A percentile compares a stretch with the other conserved stretches of the same genome.
phyloP scores from a whole-genome alignment of 176 grass and related monocot species.

The Hordeum marinum region DNA sequence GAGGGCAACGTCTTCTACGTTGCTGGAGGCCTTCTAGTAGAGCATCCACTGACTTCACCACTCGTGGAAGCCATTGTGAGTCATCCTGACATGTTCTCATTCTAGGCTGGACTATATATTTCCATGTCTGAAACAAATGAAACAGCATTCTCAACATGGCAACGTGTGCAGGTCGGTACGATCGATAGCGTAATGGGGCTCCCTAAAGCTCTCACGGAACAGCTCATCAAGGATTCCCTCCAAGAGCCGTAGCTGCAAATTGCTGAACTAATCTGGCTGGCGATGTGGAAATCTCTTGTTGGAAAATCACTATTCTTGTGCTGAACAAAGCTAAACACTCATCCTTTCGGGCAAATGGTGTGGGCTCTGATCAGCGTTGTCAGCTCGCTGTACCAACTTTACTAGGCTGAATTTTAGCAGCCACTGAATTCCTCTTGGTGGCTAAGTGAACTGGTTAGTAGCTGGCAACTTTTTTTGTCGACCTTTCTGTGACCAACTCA shows the following conservation, averaged over 20 bases:
- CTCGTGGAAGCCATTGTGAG: constrained; percentile 93
- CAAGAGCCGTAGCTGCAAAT: constrained; percentile 26
- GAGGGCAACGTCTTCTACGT: constrained; percentile 92
- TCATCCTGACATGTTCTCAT: constrained; percentile 14
- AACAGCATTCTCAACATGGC: not conserved
- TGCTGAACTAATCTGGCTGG: constrained; percentile 1
- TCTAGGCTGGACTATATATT: not conserved
- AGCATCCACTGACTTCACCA: constrained; percentile 87
- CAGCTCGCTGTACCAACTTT: not conserved
- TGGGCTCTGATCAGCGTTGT: not conserved
- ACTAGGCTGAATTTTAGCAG: not conserved
- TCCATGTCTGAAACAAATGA: not conserved
- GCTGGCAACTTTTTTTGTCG: not conserved
- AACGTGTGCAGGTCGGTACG: constrained; percentile 60
- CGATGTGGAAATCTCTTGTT: not conserved
- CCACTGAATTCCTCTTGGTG: not conserved
- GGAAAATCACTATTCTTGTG: not conserved
- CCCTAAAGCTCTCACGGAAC: constrained; percentile 79
- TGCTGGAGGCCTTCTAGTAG: constrained; percentile 86
- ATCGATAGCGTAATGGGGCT: constrained; percentile 94
- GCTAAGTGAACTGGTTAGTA: not conserved
- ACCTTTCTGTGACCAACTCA: not conserved
- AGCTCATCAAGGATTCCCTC: constrained; percentile 73
- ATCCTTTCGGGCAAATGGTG: not conserved
- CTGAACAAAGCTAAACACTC: not conserved